These are phyloP conservation scores for Pseudocercospora pini-densiflorae DNA, from an alignment of 2,329 filamentous ascomycete species.

Conservation along the genomic window DNA sequence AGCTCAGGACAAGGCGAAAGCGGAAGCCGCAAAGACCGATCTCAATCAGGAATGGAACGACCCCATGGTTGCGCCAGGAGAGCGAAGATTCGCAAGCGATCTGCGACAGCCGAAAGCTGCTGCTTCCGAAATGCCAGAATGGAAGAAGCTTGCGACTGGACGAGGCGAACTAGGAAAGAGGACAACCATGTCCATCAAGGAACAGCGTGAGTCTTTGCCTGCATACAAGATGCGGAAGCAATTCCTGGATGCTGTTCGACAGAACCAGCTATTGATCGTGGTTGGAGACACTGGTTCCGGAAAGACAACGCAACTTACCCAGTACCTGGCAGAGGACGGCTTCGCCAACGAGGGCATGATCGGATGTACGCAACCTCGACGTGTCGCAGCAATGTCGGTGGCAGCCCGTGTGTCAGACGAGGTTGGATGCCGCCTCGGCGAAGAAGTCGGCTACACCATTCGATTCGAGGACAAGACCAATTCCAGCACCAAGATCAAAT, in stretches of 20 bases:
- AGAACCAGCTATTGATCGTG: slow-evolving; percentile 92
- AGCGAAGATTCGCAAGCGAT: slow-evolving; percentile 87
- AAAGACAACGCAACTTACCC: slow-evolving; percentile 95
- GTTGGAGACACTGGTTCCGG: slow-evolving; percentile 98
- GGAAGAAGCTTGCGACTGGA: slow-evolving; percentile 78
- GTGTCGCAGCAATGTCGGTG: slow-evolving; percentile 97
- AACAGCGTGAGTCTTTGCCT: slow-evolving; percentile 87
- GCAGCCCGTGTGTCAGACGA: slow-evolving; percentile 96
- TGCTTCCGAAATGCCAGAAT: slow-evolving; percentile 78
- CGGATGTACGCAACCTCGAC: slow-evolving; percentile 94
- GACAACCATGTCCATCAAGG: slow-evolving; percentile 89
- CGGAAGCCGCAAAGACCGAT: slow-evolving; percentile 78
- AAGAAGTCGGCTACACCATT: slow-evolving; percentile 96
- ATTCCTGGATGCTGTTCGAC: slow-evolving; percentile 81
- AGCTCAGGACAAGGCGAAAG: slow-evolving; percentile 74
- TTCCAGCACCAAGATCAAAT: slow-evolving; percentile 90
- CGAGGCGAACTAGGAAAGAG: slow-evolving; percentile 85
- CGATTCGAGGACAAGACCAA: slow-evolving; percentile 95
- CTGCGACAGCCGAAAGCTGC: slow-evolving; percentile 70
- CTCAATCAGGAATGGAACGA: slow-evolving; percentile 93
- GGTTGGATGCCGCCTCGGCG: slow-evolving; percentile 86
- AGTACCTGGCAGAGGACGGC: slow-evolving; percentile 91
- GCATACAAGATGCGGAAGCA: slow-evolving; percentile 88
- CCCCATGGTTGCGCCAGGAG: slow-evolving; percentile 86
- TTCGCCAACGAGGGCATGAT: slow-evolving; percentile 88